Evolutionary conservation across 768 basidiomycete genomes (phyloP).

Genomic region (Amanita pallidorosea): DNA sequence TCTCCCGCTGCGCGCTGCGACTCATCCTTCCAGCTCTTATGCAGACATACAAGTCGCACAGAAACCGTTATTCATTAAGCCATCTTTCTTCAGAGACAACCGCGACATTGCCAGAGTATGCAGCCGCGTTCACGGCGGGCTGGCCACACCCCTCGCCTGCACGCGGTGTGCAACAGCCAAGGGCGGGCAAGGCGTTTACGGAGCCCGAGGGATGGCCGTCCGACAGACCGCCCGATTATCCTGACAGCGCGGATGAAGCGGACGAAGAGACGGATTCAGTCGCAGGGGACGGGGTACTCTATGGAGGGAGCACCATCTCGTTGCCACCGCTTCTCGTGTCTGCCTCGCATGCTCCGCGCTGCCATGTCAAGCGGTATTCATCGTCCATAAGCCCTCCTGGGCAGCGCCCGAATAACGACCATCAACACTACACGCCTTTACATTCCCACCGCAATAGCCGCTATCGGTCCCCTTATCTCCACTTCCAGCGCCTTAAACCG

Average conservation of each 20-base stretch:
- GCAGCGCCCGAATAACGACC: background rate
- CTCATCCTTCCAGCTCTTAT: conserved; percentile 2
- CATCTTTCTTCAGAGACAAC: conserved; percentile 60
- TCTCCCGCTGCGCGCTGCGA: background rate
- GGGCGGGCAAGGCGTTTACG: background rate
- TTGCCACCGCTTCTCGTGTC: background rate
- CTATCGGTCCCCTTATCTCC: background rate
- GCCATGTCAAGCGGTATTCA: conserved; percentile 2
- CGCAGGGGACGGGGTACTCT: conserved; percentile 12
- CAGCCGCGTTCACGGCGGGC: conserved; percentile 11
- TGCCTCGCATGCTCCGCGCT: background rate
- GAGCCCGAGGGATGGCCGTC: conserved; percentile 12
- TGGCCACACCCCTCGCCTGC: conserved; percentile 6
- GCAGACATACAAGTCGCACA: conserved; percentile 28
- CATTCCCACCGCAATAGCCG: conserved; percentile 12
- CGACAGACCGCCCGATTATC: conserved; percentile 62
- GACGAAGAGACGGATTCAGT: conserved; percentile 55
- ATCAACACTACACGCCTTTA: background rate
- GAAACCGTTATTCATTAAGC: conserved; percentile 45
- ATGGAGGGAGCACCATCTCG: conserved; percentile 7
- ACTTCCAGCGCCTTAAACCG: background rate
- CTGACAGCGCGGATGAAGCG: conserved; percentile 67
- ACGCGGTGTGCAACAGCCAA: background rate
- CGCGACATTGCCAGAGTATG: conserved; percentile 55
- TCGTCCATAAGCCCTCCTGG: background rate